Evolutionary conservation across 257 asterid genomes (phyloP).

Genomic region (Solanum raphanifolium): DNA sequence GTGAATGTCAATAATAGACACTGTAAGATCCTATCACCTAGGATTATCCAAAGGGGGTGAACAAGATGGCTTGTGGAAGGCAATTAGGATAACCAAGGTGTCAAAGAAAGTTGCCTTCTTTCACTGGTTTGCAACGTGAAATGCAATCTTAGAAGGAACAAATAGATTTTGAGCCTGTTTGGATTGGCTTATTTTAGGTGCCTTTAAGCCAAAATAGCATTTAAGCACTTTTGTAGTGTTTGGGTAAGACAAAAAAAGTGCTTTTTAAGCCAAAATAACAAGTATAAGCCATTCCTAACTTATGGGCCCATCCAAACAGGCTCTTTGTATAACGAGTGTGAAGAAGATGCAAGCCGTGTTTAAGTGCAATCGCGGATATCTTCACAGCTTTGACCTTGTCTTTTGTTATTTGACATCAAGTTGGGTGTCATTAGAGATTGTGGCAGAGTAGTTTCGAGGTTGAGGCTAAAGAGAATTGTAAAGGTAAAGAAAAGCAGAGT

Average conservation of each 20-base stretch:
- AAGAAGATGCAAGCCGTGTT: neutral
- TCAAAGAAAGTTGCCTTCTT: neutral
- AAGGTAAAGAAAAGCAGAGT: neutral
- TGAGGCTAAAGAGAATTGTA: neutral
- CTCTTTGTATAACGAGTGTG: neutral
- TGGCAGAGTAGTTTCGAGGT: neutral
- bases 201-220: neutral
- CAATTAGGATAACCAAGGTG: neutral
- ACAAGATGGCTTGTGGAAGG: neutral
- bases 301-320: neutral
- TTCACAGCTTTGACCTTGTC: neutral
- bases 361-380: neutral
- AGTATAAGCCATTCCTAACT: neutral
- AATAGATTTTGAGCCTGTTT: neutral
- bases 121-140: neutral
- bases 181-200: neutral
- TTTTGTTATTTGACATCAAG: neutral
- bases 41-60: neutral
- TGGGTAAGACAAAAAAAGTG: neutral
- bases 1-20: neutral
- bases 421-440: neutral
- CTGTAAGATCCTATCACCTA: neutral
- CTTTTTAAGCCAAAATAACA: neutral
- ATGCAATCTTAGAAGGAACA: neutral
- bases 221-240: neutral